Percentiles rank a stretch among this genome's conserved stretches.
phyloP scores from a whole-genome alignment of 768 basidiomycete species.

The Mycena vulgaris region DNA sequence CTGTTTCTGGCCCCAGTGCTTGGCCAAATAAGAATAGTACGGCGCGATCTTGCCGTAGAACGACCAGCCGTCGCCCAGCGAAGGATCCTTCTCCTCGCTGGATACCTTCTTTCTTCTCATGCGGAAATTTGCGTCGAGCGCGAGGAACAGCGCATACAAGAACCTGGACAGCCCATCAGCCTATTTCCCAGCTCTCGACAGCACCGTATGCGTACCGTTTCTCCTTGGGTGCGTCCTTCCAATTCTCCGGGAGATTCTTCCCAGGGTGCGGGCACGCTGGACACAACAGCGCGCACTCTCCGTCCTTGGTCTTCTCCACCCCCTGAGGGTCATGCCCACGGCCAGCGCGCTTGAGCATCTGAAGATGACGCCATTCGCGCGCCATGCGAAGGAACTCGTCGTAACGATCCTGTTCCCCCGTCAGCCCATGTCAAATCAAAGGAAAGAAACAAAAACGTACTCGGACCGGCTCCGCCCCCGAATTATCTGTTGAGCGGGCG shows the following conservation, averaged over 20 bases:
- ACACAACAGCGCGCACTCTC: conserved; percentile 41
- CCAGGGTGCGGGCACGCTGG: conserved; percentile 45
- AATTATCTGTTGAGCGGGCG: not conserved
- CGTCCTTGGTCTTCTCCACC: not conserved
- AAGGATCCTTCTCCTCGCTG: conserved; percentile 30
- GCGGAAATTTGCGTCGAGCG: too few relatives aligned
- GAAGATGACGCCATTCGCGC: too few relatives aligned
- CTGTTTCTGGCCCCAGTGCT: too few relatives aligned
- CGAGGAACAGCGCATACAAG: too few relatives aligned
- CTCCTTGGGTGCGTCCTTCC: too few relatives aligned
- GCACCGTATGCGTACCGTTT: conserved; percentile 6
- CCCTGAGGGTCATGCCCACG: conserved; percentile 17
- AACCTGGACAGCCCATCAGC: too few relatives aligned
- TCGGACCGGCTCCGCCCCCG: not conserved
- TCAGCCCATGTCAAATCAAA: not conserved
- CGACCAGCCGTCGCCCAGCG: conserved; percentile 31
- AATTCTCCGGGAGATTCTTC: conserved; percentile 38
- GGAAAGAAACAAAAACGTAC: not conserved
- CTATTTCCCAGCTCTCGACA: too few relatives aligned
- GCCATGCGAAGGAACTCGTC: too few relatives aligned
- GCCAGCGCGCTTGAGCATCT: too few relatives aligned
- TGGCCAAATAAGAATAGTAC: not conserved
- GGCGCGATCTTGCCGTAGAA: conserved; percentile 27
- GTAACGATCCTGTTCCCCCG: too few relatives aligned
- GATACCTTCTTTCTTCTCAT: conserved; percentile 31